These are phyloP conservation scores for Stachybotrys echinatus DNA, from an alignment of 2,329 filamentous ascomycete species.

Conservation along the genomic window DNA sequence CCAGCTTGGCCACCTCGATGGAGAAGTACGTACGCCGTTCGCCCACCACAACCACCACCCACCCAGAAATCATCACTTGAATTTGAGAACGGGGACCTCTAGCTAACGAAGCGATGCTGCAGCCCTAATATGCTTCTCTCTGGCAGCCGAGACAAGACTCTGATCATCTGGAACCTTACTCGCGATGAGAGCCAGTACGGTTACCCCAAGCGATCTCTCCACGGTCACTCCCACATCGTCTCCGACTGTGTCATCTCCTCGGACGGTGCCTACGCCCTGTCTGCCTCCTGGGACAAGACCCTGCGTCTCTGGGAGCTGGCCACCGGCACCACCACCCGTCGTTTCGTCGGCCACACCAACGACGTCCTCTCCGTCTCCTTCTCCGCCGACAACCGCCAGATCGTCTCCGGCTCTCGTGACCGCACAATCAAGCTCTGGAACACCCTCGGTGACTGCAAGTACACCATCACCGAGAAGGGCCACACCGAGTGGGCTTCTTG, in stretches of 20 bases:
- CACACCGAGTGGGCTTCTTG: slow-evolving; percentile 99
- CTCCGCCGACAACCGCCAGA: slow-evolving; percentile 99
- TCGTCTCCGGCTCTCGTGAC: slow-evolving; percentile 97
- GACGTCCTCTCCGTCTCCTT: slow-evolving; percentile 99
- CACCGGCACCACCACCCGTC: slow-evolving; percentile 93
- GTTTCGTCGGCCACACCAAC: slow-evolving; percentile 98
- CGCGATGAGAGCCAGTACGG: slow-evolving; percentile 97
- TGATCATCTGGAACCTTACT: slow-evolving; percentile 99
- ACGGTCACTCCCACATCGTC: slow-evolving; percentile 99
- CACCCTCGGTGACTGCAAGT: slow-evolving; percentile 99
- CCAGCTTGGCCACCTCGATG: slow-evolving; percentile 94
- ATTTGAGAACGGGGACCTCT: neutral
- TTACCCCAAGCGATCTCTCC: slow-evolving; percentile 97
- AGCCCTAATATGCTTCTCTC: slow-evolving; percentile 99
- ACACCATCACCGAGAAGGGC: slow-evolving; percentile 99
- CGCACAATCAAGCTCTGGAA: slow-evolving; percentile 99
- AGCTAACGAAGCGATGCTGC: slow-evolving; percentile 5
- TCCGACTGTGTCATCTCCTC: slow-evolving; percentile 99
- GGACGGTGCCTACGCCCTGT: slow-evolving; percentile 97
- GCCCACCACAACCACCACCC: slow-evolving; percentile 9
- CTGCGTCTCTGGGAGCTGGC: slow-evolving; percentile 99
- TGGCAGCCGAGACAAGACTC: slow-evolving; percentile 92
- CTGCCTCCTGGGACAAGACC: slow-evolving; percentile 99
- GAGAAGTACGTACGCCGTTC: slow-evolving; percentile 72
- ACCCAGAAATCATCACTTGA: neutral